phyloP scores from a whole-genome alignment of 2,329 filamentous ascomycete genomes.

The Botrytis squamosa region DNA sequence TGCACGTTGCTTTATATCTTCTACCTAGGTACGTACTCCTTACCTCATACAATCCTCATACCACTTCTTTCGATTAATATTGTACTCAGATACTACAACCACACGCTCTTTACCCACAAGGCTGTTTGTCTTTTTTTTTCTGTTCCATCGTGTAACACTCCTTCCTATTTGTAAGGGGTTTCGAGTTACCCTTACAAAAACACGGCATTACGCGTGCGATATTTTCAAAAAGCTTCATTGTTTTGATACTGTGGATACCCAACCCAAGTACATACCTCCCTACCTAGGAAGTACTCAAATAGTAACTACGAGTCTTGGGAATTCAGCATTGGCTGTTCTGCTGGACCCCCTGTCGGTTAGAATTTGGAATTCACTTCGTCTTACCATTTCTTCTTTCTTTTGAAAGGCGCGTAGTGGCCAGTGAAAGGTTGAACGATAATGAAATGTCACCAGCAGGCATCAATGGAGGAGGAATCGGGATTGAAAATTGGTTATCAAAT shows the following conservation, averaged over 20 bases:
- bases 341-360: not conserved
- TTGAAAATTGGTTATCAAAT: slow-evolving; percentile 19
- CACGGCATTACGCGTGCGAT: not conserved
- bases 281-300: not conserved
- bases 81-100: not conserved
- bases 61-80: not conserved
- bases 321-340: not conserved
- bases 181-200: not conserved
- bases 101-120: not conserved
- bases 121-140: not conserved
- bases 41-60: not conserved
- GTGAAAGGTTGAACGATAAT: slow-evolving; percentile 13
- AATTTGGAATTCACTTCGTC: not conserved
- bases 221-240: not conserved
- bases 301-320: not conserved
- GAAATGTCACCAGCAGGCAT: slow-evolving; percentile 28
- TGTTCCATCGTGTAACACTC: not conserved
- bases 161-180: not conserved
- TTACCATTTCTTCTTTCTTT: not conserved
- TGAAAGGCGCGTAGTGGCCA: not conserved
- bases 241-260: not conserved
- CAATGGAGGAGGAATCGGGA: slow-evolving; percentile 26
- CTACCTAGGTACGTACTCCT: not conserved
- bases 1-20: not conserved
- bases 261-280: not conserved